Percentiles rank a stretch among this genome's conserved stretches.
Conservation (phyloP, 2,329 filamentous ascomycete genomes). For the Trichoderma asperellum region DNA sequence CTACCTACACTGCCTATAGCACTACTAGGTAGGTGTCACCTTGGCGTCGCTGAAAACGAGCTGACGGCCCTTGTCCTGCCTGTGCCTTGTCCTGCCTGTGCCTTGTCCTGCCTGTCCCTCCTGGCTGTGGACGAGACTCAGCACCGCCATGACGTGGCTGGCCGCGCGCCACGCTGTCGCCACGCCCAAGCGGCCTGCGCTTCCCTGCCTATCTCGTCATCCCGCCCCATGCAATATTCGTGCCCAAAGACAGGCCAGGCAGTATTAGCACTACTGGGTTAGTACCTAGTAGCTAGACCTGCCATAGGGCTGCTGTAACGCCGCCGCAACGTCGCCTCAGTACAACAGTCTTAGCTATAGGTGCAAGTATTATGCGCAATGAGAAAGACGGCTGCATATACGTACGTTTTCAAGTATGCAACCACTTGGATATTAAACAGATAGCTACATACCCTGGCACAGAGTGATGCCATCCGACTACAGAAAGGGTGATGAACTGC, state of each 20-base stretch:
- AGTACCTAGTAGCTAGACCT: neutral
- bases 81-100: no score
- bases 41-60: neutral
- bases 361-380: neutral
- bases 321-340: neutral
- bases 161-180: constrained; percentile 30
- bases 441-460: neutral
- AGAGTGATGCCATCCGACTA: neutral
- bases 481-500: neutral
- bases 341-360: neutral
- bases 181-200: neutral
- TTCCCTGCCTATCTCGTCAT: neutral
- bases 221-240: neutral
- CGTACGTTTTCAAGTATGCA: neutral
- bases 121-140: neutral
- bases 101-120: no score
- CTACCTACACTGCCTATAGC: neutral
- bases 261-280: neutral
- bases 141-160: constrained; percentile 29
- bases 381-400: neutral
- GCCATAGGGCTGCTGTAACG: neutral
- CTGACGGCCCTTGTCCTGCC: neutral
- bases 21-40: neutral
- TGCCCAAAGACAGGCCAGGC: neutral
- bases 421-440: neutral